A percentile compares a stretch with the other conserved stretches of the same genome.
These are phyloP conservation scores for Globisporangium irregulare DNA, from an alignment of 352 stramenopile genomes.

Conservation along the genomic window DNA sequence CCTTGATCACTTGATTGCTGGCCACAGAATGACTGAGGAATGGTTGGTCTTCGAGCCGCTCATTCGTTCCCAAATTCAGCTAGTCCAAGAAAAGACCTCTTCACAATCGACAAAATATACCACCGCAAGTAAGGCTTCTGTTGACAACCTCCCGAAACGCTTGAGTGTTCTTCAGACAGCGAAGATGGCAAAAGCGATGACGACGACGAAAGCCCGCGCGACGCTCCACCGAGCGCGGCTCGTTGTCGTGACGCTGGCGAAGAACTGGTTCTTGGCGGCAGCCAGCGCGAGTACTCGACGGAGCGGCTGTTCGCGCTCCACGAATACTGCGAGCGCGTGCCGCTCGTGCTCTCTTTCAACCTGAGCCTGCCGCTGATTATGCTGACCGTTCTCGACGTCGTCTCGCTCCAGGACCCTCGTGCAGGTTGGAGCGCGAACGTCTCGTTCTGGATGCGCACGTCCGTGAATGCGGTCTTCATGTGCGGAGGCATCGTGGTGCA, in stretches of 20 bases:
- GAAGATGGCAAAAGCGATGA: not conserved
- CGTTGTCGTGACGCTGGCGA: not conserved
- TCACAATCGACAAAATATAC: no score
- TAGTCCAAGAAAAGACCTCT: not conserved
- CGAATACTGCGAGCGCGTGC: not conserved
- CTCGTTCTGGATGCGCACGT: not conserved
- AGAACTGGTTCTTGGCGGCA: not conserved
- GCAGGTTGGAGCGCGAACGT: not conserved
- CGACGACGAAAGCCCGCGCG: not conserved
- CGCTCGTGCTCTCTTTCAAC: not conserved
- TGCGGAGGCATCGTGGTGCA: not conserved
- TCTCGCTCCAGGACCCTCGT: conserved; percentile 3
- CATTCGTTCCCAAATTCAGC: not conserved
- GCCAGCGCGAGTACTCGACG: not conserved
- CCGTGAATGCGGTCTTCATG: not conserved
- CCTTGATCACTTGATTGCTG: no score
- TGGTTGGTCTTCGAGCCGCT: not conserved
- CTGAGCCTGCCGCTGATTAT: not conserved
- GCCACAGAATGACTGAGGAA: no score
- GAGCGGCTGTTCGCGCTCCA: not conserved
- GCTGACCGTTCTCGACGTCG: not conserved
- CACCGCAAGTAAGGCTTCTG: not conserved
- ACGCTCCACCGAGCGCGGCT: not conserved
- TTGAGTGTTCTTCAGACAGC: not conserved
- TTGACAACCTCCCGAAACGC: not conserved